A percentile compares a stretch with the other conserved stretches of the same genome.
phyloP scores from a whole-genome alignment of 257 asterid genomes.

The Oldenlandia corymbosa region DNA sequence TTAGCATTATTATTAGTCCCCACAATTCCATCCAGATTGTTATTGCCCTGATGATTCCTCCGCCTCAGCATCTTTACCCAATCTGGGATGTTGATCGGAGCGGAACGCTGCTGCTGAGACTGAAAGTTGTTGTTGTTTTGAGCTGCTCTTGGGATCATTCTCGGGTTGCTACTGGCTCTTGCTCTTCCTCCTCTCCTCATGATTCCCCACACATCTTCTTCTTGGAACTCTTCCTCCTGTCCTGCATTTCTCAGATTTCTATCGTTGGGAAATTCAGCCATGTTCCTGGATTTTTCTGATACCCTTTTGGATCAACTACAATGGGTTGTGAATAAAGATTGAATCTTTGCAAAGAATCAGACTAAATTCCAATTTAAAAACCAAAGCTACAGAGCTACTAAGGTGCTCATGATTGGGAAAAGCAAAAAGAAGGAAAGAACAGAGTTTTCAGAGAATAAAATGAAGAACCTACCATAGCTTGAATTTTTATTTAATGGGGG shows the following conservation, averaged over 20 bases:
- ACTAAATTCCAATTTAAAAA: no score
- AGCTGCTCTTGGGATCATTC: constrained; percentile 14
- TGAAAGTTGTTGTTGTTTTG: neutral
- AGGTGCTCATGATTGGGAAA: neutral
- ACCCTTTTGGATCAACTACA: neutral
- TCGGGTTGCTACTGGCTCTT: constrained; percentile 13
- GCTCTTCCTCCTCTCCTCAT: constrained; percentile 19
- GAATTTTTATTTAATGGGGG: no score
- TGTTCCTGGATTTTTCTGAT: neutral
- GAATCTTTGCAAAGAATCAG: neutral
- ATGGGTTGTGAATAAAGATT: neutral
- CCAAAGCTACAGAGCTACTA: no score
- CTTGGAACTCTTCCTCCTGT: constrained; percentile 36
- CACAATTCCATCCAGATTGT: no score
- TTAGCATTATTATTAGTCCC: neutral
- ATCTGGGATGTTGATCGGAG: constrained; percentile 26
- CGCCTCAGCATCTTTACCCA: constrained; percentile 31
- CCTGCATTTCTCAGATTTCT: constrained; percentile 9
- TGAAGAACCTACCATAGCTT: constrained; percentile 29
- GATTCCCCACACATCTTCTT: constrained; percentile 42
- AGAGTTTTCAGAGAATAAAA: constrained; percentile 21
- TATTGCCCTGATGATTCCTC: no score
- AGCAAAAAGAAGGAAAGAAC: neutral
- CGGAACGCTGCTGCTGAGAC: constrained; percentile 9
- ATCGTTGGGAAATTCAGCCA: constrained; percentile 17